phyloP scores from a whole-genome alignment of 257 asterid genomes.

The Solanum megistacrolobum region DNA sequence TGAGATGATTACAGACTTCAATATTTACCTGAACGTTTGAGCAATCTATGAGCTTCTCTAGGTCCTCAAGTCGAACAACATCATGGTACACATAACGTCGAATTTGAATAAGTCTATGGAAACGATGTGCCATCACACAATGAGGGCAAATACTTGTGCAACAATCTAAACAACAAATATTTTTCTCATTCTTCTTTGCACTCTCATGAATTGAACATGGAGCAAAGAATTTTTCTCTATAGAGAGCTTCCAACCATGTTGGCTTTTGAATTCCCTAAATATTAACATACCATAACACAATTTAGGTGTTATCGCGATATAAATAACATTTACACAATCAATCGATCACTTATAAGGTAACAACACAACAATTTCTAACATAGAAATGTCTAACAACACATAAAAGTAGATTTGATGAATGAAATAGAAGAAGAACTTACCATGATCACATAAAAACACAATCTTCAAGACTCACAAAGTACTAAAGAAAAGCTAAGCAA shows the following conservation, averaged over 20 bases:
- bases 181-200: conserved; percentile 88
- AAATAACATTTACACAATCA: neutral
- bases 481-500: neutral
- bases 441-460: conserved; percentile 29
- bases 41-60: conserved; percentile 84
- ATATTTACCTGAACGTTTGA: conserved; percentile 64
- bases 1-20: neutral
- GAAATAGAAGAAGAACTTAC: neutral
- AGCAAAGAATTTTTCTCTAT: conserved; percentile 53
- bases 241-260: conserved; percentile 81
- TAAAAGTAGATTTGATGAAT: neutral
- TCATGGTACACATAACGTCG: conserved; percentile 92
- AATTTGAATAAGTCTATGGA: conserved; percentile 81
- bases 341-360: neutral
- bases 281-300: neutral
- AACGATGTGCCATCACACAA: conserved; percentile 70
- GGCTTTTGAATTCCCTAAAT: conserved; percentile 58
- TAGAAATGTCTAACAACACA: neutral
- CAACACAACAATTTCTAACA: neutral
- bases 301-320: neutral
- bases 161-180: conserved; percentile 84
- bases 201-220: conserved; percentile 71
- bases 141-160: conserved; percentile 94
- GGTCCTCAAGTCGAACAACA: conserved; percentile 83
- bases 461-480: neutral